Conservation (phyloP, 345 rosid genomes). For the Triadica sebifera region DNA sequence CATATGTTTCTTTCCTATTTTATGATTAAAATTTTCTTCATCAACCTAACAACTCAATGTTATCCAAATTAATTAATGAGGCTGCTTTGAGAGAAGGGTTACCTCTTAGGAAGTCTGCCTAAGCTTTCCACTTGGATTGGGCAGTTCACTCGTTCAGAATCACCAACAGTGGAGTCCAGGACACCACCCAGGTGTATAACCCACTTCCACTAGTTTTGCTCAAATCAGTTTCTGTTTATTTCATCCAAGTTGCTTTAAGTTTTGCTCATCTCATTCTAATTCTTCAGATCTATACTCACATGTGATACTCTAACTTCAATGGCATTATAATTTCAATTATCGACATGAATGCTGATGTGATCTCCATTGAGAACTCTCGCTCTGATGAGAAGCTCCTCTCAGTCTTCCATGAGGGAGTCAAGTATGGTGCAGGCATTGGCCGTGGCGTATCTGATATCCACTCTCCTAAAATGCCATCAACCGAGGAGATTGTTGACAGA, state of each 20-base stretch:
- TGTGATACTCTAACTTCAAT: constrained; percentile 99
- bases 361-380: constrained; percentile 97
- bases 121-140: constrained; percentile 98
- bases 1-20: not conserved
- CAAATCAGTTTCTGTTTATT: not conserved
- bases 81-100: constrained; percentile 98
- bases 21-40: not conserved
- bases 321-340: constrained; percentile 95
- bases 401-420: constrained; percentile 96
- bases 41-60: constrained; percentile 61
- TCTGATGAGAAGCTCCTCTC: constrained; percentile 97
- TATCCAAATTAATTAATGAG: constrained; percentile 93
- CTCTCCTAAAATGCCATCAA: constrained; percentile 93
- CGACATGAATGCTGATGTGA: constrained; percentile 98
- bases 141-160: constrained; percentile 99
- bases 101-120: constrained; percentile 96
- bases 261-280: not conserved
- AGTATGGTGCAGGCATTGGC: constrained; percentile 94
- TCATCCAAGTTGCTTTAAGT: not conserved
- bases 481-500: constrained; percentile 89
- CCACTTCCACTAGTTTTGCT: not conserved
- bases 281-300: constrained; percentile 88
- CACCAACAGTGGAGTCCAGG: constrained; percentile 82
- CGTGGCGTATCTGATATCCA: constrained; percentile 97
- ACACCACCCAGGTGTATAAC: constrained; percentile 77